These are phyloP conservation scores for Xylogone sp. DNA, from an alignment of 2,329 filamentous ascomycete genomes.

Conservation along the genomic window DNA sequence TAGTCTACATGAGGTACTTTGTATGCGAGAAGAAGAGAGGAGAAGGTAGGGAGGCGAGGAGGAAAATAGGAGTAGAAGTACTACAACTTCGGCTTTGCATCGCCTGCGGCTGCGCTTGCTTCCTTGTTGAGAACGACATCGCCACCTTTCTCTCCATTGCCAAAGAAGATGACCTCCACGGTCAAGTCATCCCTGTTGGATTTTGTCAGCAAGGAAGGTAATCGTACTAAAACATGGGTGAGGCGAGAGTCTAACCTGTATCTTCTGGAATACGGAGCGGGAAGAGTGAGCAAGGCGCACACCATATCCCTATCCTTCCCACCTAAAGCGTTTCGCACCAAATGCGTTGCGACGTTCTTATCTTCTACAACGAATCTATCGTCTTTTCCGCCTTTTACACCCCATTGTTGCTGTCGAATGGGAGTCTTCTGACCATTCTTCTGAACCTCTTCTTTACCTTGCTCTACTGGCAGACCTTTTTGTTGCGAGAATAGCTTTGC, in stretches of 20 bases:
- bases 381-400: constrained; percentile 67
- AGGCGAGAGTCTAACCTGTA: constrained; percentile 66
- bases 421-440: constrained; percentile 77
- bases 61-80: not conserved
- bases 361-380: constrained; percentile 92
- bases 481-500: constrained; percentile 56
- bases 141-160: constrained; percentile 71
- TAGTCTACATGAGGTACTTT: too few relatives aligned
- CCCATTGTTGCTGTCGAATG: constrained; percentile 88
- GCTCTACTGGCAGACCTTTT: constrained; percentile 71
- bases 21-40: too few relatives aligned
- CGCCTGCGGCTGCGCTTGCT: constrained; percentile 58
- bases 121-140: constrained; percentile 82
- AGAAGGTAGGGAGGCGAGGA: too few relatives aligned
- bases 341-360: constrained; percentile 92
- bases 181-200: constrained; percentile 79
- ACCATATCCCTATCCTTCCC: constrained; percentile 93
- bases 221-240: not conserved
- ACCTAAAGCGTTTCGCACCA: constrained; percentile 91
- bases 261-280: constrained; percentile 83
- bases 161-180: constrained; percentile 98
- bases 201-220: constrained; percentile 7
- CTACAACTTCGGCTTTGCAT: constrained; percentile 29
- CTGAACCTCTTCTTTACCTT: constrained; percentile 41
- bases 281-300: constrained; percentile 84